These are phyloP conservation scores for Thelephora aurantiotincta DNA, from an alignment of 768 basidiomycete species.

Conservation along the genomic window DNA sequence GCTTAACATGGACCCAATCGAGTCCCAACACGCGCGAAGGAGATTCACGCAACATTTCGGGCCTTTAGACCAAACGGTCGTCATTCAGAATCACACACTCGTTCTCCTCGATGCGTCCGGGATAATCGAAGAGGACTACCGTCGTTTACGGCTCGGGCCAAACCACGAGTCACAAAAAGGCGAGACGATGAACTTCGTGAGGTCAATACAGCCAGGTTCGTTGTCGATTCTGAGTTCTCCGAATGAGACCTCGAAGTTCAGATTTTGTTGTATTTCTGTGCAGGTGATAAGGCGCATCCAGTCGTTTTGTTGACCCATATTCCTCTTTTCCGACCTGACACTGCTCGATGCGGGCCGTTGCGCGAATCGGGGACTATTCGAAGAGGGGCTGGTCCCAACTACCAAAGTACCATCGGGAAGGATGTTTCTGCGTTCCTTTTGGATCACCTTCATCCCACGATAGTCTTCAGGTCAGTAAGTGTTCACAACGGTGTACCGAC, in stretches of 20 bases:
- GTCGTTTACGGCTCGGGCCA: slow-evolving; percentile 33
- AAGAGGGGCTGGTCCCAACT: slow-evolving; percentile 67
- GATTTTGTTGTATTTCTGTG: not conserved
- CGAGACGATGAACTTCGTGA: slow-evolving; percentile 50
- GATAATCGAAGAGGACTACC: slow-evolving; percentile 75
- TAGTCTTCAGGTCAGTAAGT: slow-evolving; percentile 52
- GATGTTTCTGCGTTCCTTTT: slow-evolving; percentile 66
- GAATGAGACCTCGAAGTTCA: not conserved
- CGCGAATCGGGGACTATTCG: slow-evolving; percentile 62
- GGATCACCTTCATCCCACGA: slow-evolving; percentile 43
- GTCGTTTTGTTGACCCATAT: slow-evolving; percentile 75
- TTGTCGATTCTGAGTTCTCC: not conserved
- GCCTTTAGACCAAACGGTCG: slow-evolving; percentile 44
- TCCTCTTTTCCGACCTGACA: slow-evolving; percentile 64
- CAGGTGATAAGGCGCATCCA: slow-evolving; percentile 21
- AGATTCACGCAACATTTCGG: slow-evolving; percentile 56
- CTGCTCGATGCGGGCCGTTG: slow-evolving; percentile 60
- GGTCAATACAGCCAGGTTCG: slow-evolving; percentile 26
- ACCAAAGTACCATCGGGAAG: slow-evolving; percentile 72
- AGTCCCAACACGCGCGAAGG: slow-evolving; percentile 27
- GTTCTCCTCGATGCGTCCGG: slow-evolving; percentile 64
- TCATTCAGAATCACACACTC: slow-evolving; percentile 56
- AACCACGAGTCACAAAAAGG: slow-evolving; percentile 35
- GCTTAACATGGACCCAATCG: slow-evolving; percentile 17
- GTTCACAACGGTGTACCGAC: not conserved